Conservation (phyloP, 2,329 filamentous ascomycete species). For the Ophiostoma quercus region DNA sequence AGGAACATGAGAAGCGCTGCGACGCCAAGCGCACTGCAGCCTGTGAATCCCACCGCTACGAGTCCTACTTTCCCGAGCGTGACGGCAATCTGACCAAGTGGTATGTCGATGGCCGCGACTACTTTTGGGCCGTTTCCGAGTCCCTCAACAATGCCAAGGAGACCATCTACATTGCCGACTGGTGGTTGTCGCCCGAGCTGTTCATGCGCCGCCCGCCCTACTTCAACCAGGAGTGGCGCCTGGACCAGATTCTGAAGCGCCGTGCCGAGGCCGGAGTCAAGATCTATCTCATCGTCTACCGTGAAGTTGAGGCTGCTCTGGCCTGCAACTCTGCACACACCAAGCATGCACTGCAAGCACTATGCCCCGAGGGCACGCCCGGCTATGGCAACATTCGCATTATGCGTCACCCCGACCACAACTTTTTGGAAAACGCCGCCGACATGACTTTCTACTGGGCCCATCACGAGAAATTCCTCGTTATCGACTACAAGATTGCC, state of each 20-base stretch:
- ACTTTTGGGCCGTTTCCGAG: constrained; percentile 88
- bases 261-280: constrained; percentile 89
- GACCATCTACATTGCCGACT: constrained; percentile 92
- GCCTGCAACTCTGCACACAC: constrained; percentile 93
- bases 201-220: constrained; percentile 81
- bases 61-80: constrained; percentile 84
- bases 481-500: constrained; percentile 83
- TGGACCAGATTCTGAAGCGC: constrained; percentile 82
- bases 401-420: constrained; percentile 91
- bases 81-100: constrained; percentile 87
- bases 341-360: constrained; percentile 71
- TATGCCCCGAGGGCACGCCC: constrained; percentile 75
- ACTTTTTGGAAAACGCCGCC: constrained; percentile 84
- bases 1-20: constrained; percentile 78
- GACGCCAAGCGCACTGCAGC: constrained; percentile 74
- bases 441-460: constrained; percentile 99
- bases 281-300: constrained; percentile 90
- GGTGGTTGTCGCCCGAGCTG: constrained; percentile 90
- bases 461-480: constrained; percentile 95
- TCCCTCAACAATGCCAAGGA: constrained; percentile 88
- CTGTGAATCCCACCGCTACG: constrained; percentile 69
- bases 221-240: constrained; percentile 74
- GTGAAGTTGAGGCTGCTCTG: constrained; percentile 73
- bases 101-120: constrained; percentile 94
- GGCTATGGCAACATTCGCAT: constrained; percentile 85